Conservation (phyloP, 495 filamentous ascomycete genomes). For the Annulohypoxylon moriforme region DNA sequence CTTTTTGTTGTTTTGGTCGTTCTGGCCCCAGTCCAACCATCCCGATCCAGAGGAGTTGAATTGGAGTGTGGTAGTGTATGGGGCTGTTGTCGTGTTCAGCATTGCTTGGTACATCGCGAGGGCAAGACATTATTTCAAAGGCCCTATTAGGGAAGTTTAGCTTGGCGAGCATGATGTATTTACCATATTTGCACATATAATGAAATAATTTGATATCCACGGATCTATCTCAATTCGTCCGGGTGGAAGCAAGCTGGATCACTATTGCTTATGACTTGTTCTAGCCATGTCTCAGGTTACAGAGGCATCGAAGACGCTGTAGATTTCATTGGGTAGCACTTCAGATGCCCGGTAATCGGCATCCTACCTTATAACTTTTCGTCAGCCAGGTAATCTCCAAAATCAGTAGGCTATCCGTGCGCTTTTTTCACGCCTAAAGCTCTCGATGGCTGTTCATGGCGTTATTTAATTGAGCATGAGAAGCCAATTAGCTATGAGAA, state of each 20-base stretch:
- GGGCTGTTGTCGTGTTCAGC: slow-evolving; percentile 56
- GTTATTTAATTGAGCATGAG: not conserved
- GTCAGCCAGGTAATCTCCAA: not conserved
- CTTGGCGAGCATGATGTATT: not conserved
- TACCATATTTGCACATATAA: slow-evolving; percentile 4
- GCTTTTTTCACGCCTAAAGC: not conserved
- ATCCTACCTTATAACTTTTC: not conserved
- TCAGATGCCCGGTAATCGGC: not conserved
- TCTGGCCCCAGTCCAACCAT: slow-evolving; percentile 55
- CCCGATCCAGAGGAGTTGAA: slow-evolving; percentile 56
- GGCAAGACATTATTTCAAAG: slow-evolving; percentile 57
- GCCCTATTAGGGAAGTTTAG: slow-evolving; percentile 58
- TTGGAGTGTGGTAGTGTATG: slow-evolving; percentile 59
- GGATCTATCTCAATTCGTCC: not conserved
- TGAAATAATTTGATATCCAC: not conserved
- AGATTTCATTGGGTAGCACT: not conserved
- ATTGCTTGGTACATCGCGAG: slow-evolving; percentile 59
- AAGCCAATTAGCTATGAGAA: not conserved
- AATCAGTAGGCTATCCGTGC: not conserved
- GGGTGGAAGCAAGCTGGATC: not conserved
- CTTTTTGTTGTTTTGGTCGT: slow-evolving; percentile 62
- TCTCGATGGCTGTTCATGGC: not conserved
- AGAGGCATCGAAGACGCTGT: not conserved
- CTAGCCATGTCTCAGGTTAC: not conserved
- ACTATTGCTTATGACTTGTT: not conserved